Conservation (phyloP, 2,329 filamentous ascomycete genomes). For the Cytospora mali region DNA sequence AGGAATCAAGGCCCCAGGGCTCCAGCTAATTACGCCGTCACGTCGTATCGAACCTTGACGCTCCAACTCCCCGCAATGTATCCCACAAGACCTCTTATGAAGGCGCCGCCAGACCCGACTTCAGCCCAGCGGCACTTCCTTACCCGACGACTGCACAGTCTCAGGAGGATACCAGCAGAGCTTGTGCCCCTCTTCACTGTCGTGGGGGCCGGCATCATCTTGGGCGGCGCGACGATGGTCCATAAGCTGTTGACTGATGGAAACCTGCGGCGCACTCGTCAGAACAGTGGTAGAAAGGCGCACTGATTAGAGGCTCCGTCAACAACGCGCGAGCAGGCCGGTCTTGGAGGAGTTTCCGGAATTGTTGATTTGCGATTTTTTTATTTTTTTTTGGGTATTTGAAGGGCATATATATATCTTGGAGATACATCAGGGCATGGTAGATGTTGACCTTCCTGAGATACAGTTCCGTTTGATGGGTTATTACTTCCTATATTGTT, state of each 20-base stretch:
- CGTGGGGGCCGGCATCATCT: not conserved
- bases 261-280: not conserved
- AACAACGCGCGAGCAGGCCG: not conserved
- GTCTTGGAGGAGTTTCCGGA: not conserved
- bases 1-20: too few relatives aligned
- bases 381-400: too few relatives aligned
- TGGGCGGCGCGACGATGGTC: not conserved
- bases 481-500: too few relatives aligned
- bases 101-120: not conserved
- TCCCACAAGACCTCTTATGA: conserved; percentile 1
- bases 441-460: too few relatives aligned
- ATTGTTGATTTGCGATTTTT: too few relatives aligned
- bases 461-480: too few relatives aligned
- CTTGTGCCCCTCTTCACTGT: conserved; percentile 7
- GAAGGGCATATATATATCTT: too few relatives aligned
- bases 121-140: conserved; percentile 3
- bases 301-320: not conserved
- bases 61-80: not conserved
- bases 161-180: conserved; percentile 4
- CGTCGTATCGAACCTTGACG: too few relatives aligned
- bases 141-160: not conserved
- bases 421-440: too few relatives aligned
- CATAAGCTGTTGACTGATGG: not conserved
- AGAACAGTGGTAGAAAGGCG: not conserved
- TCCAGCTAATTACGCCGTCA: not conserved